Evolutionary conservation across 257 asterid species (phyloP), one percentile per base, ranked within the genome.

Genomic region (Solanum infundibuliforme): DNA sequence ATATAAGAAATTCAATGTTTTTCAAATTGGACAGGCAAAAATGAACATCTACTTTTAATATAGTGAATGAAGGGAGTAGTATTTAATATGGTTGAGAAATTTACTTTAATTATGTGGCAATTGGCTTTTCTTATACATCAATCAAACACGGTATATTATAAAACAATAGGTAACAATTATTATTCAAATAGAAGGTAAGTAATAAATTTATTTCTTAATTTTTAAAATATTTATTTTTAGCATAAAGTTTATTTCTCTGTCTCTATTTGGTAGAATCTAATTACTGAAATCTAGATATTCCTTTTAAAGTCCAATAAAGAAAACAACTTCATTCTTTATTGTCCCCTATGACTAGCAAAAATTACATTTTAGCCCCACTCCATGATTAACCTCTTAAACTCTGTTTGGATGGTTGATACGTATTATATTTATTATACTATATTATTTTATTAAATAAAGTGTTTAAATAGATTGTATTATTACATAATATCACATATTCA

Each of bases 21-120:
- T 23, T 62, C 7, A 62, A 23, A 0, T 0, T 4, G 0, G 0
- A 23, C 3, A 23, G 0, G 14, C 6, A 25, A 62, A 62, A 4
- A 9, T n/a, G 3, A 9, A 10, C 3, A 62, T 62, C 0, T 62
- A 3, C 12, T 62, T 62, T 62, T 62, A n/a, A 0, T 62, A 10
- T 62, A 62, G 7, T 10, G 14, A 62, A 62, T n/a, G 29, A 60
- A 60, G 7, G 69, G 31, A n/a, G 31, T 5, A n/a, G 16, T n/a
- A 62, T 62, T 62, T 23, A 25, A 62, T 69, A 29, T 68, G 75
- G 21, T 29, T 13, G 34, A 68, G 7, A 27, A 68, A 12, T 68
- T 13, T 69, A 69, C 75, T 13, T 29, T 29, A 29, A 29, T 29
- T 29, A 29, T 69, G 75, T 3, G 5, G 38, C 75, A 69, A 68